Percentiles rank a stretch among this genome's conserved stretches.
phyloP scores from a whole-genome alignment of 768 basidiomycete species.

The Tricholomella constricta region DNA sequence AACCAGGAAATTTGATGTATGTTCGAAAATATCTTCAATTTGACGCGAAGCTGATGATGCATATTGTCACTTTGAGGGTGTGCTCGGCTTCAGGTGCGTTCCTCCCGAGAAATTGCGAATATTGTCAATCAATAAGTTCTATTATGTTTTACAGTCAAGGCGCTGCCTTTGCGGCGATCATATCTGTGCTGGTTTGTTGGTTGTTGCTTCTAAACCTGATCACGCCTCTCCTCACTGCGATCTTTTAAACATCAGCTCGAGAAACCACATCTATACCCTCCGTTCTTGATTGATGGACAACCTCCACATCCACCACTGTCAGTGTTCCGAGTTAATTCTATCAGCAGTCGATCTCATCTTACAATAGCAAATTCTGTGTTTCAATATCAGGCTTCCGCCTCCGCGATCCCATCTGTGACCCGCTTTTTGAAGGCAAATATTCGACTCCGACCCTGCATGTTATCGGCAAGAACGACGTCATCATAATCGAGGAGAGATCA shows the following conservation, averaged over 20 bases:
- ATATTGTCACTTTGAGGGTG: conserved; percentile 48
- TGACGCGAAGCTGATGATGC: conserved; percentile 8
- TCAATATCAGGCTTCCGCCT: conserved; percentile 73
- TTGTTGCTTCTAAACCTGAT: neutral
- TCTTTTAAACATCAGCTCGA: conserved; percentile 36
- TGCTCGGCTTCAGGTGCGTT: conserved; percentile 75
- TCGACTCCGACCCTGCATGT: conserved; percentile 78
- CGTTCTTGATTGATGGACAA: conserved; percentile 64
- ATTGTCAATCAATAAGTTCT: neutral
- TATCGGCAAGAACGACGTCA: conserved; percentile 73
- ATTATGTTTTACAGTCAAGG: conserved; percentile 57
- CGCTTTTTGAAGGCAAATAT: conserved; percentile 53
- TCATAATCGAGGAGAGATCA: conserved; percentile 73
- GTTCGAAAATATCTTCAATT: conserved; percentile 6
- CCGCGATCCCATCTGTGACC: conserved; percentile 47
- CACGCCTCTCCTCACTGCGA: neutral
- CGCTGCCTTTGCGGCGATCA: conserved; percentile 70
- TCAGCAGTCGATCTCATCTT: conserved; percentile 1
- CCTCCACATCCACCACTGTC: conserved; percentile 78
- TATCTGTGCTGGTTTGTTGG: conserved; percentile 64
- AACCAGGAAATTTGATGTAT: conserved; percentile 65
- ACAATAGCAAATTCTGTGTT: conserved; percentile 66
- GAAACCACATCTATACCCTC: conserved; percentile 46
- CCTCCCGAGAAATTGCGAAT: neutral
- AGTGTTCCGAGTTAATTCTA: conserved; percentile 20